Evolutionary conservation across 1,284 basidiomycete species (phyloP), one percentile per base, ranked within the genome.

Genomic region (Puccinia coronata): DNA sequence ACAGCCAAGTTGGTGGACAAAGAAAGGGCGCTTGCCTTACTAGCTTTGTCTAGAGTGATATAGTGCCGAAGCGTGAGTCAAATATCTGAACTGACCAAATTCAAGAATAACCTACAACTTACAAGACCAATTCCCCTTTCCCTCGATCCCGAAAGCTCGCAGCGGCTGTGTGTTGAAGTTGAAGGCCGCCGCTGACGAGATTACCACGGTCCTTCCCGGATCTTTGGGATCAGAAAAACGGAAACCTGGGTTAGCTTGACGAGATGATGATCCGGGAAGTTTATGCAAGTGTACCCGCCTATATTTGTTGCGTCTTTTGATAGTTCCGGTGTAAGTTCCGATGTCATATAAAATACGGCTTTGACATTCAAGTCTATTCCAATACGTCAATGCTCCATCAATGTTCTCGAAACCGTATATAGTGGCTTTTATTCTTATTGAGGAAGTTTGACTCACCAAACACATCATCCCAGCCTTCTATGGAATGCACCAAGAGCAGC

Each of bases 11-110:
- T n/a, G 82, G 83, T 82, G 55, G 85, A 84, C 28, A 86, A 83
- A 82, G 85, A 85, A 31, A 86, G 83, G 34, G 85, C 85, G 6
- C 85, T 85, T 4, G 85, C 85, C 82, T 86, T 86, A 31, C 84
- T 85, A 4, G 86, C 85, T 83, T 86, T 85, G 55, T 81, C 80
- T 81, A 36, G 11, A n/a, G 1, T 36, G 6, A 25, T 41, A n/a
- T 12, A 31, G 36, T 41, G 1, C 16, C 28, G 43, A 47, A n/a
- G 57, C n/a, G 3, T 43, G 3, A 31, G 9, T 63, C 23, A 39
- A 51, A 9, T 47, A 34, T 28, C 14, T 63, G 36, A n/a, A 36
- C 39, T 20, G 9, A 6, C 25, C 39, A 43, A 43, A 23, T 69
- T 49, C 43, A 47, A 28, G 36, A 39, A 41, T 18, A n/a, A 53